Evolutionary conservation across 2,329 filamentous ascomycete genomes (phyloP), one percentile per base, ranked within the genome.

Genomic region (Curvularia eragrostidis): DNA sequence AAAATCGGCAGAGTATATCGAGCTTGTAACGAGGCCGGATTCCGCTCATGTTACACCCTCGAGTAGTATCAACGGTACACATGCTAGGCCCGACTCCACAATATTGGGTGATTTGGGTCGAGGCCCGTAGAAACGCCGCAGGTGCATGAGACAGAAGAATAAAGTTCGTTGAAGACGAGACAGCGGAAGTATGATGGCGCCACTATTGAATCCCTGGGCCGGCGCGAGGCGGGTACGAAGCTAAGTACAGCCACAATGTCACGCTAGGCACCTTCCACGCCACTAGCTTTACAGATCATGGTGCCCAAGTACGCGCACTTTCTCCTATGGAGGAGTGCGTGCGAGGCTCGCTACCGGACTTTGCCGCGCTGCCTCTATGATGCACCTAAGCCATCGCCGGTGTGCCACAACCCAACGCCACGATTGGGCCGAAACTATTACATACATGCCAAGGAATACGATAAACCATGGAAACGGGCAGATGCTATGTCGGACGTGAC

Each of bases 21-120:
- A 61, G 18, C 56, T 47, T 3, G 8, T 62, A 5, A 44, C 44
- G n/a, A 30, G 36, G 6, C 59, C 53, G 5, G 47, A 44, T 13
- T 28, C 48, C 10, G 56, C 51, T 15, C 53, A 50, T n/a, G 48
- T 59, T 19, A n/a, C 53, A 0, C 26, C 59, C 12, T 32, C 23
- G 15, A n/a, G 15, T 36, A 4, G 34, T 13, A 24, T 32, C 8
- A 28, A 41, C 23, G 7, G n/a, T 7, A 41, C 21, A n/a, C 48
- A 34, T 3, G 19, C 21, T 19, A 56, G 49, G 24, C 32, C 43
- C 4, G 38, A 56, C 2, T 43, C 12, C 12, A 51, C 54, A 13
- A 23, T 54, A 6, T n/a, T n/a, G 41, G 12, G 13, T 28, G n/a
- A 51, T 13, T 13, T 1, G 8, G 34, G 4, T 9, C 15, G 28